Evolutionary conservation across 2,329 filamentous ascomycete genomes (phyloP).

Genomic region (Trichoderma cornu-damae): DNA sequence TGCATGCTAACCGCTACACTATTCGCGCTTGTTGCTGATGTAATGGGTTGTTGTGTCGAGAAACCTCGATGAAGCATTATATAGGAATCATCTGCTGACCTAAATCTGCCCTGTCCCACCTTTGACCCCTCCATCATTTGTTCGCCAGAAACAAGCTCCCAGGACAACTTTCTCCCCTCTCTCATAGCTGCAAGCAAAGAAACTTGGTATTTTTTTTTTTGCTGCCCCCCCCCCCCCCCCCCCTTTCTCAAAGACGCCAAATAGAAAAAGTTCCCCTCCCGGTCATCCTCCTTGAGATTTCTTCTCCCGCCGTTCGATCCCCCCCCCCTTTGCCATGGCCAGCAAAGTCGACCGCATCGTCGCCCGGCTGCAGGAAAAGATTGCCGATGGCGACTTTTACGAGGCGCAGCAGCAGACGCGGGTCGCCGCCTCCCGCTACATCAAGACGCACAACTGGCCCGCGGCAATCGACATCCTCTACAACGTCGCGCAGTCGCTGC

Average conservation of each 20-base stretch:
- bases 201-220: no score
- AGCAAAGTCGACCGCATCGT: slow-evolving; percentile 48
- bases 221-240: no score
- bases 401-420: slow-evolving; percentile 98
- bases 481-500: slow-evolving; percentile 75
- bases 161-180: background rate
- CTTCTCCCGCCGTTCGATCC: background rate
- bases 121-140: slow-evolving; percentile 14
- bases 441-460: slow-evolving; percentile 78
- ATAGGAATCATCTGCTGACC: background rate
- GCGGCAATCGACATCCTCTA: slow-evolving; percentile 83
- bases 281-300: background rate
- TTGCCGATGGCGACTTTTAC: slow-evolving; percentile 88
- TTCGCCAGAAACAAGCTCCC: slow-evolving; percentile 9
- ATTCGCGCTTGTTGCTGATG: slow-evolving; percentile 28
- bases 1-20: slow-evolving; percentile 38
- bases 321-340: slow-evolving; percentile 30
- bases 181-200: background rate
- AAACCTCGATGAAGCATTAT: background rate
- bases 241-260: background rate
- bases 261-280: background rate
- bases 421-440: slow-evolving; percentile 88
- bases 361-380: slow-evolving; percentile 72
- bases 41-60: slow-evolving; percentile 5
- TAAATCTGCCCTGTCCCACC: slow-evolving; percentile 3